These are phyloP conservation scores for Solanum pinnatisectum DNA, from an alignment of 257 asterid species.

Conservation along the genomic window DNA sequence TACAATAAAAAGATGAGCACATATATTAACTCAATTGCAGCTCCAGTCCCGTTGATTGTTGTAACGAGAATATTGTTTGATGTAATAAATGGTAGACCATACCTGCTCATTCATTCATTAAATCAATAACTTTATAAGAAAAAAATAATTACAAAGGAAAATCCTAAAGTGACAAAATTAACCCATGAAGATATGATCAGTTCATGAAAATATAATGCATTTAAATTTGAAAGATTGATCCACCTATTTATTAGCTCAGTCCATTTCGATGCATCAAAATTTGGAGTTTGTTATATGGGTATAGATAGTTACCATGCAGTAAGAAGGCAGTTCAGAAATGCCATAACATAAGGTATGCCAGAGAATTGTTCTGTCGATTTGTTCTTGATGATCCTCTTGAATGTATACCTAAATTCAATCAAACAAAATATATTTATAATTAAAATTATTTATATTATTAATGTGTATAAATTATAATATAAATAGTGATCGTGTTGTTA, in stretches of 20 bases:
- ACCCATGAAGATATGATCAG: too few species aligned
- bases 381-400: slow-evolving; percentile 54
- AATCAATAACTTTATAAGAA: neutral
- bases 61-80: slow-evolving; percentile 58
- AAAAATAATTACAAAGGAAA: too few species aligned
- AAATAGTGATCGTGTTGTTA: neutral
- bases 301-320: slow-evolving; percentile 48
- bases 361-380: slow-evolving; percentile 70
- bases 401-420: slow-evolving; percentile 44
- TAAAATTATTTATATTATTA: neutral
- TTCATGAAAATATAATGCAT: too few species aligned
- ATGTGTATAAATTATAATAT: neutral
- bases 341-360: slow-evolving; percentile 75
- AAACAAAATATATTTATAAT: neutral
- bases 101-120: slow-evolving; percentile 33
- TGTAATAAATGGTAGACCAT: slow-evolving; percentile 77
- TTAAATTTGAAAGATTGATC: too few species aligned
- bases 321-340: slow-evolving; percentile 77
- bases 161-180: too few species aligned
- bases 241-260: too few species aligned
- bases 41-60: slow-evolving; percentile 61
- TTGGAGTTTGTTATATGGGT: neutral
- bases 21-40: slow-evolving; percentile 41
- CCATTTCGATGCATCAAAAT: too few species aligned
- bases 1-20: slow-evolving; percentile 38